These are phyloP conservation scores for Rhododendron ovatum DNA, from an alignment of 148 eudicot genomes.

Conservation along the genomic window DNA sequence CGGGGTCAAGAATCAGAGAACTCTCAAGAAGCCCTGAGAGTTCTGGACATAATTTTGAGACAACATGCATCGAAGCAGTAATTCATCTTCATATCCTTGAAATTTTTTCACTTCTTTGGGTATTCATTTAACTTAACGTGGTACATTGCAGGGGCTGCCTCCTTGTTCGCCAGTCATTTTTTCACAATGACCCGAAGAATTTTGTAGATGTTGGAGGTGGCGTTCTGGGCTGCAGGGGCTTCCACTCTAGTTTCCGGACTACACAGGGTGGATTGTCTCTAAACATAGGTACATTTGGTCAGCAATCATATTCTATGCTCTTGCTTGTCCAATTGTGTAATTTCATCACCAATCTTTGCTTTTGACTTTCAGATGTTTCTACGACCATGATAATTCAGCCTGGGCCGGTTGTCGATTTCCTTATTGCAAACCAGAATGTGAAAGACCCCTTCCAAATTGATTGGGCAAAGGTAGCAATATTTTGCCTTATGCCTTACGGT, in stretches of 20 bases:
- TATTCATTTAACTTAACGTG: neutral
- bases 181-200: conserved; percentile 25
- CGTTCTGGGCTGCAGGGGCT: conserved; percentile 46
- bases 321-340: neutral
- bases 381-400: conserved; percentile 38
- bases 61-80: conserved; percentile 96
- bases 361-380: conserved; percentile 30
- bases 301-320: neutral
- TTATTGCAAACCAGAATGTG: conserved; percentile 42
- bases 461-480: conserved; percentile 36
- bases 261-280: conserved; percentile 38
- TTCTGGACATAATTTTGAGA: conserved; percentile 83
- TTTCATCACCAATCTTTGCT: neutral
- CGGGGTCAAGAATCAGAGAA: conserved; percentile 88
- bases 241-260: conserved; percentile 38
- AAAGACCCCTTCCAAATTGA: conserved; percentile 33
- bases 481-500: neutral
- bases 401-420: conserved; percentile 35
- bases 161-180: conserved; percentile 39
- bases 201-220: conserved; percentile 38
- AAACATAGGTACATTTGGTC: conserved; percentile 29
- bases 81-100: conserved; percentile 10
- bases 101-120: neutral
- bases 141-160: conserved; percentile 34
- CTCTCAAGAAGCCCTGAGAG: conserved; percentile 79